phyloP scores from a whole-genome alignment of 208 protist species.

The Leishmania martiniquensis region DNA sequence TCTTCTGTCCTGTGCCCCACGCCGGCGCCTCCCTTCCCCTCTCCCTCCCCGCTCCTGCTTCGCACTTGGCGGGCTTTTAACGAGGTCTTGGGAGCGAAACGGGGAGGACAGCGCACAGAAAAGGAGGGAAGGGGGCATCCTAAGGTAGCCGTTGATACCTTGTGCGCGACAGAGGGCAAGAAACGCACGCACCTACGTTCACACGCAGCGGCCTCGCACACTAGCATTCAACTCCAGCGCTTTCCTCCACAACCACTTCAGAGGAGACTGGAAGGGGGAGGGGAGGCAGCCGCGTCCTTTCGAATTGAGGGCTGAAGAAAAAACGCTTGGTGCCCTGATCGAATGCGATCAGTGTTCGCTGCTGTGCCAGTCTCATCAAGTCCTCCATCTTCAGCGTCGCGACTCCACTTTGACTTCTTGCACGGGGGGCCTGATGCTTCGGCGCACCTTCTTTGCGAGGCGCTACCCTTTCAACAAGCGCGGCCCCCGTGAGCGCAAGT shows the following conservation, averaged over 20 bases:
- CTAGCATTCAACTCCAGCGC: background rate
- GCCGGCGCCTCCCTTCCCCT: background rate
- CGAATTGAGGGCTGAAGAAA: background rate
- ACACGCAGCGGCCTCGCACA: background rate
- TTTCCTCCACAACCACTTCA: background rate
- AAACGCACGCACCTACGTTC: background rate
- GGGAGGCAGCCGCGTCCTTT: background rate
- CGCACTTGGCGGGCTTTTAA: background rate
- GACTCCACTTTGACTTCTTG: background rate
- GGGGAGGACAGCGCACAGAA: background rate
- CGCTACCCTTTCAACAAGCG: constrained; percentile 91
- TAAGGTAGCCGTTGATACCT: background rate
- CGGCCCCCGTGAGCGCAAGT: constrained; percentile 86
- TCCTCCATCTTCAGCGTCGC: background rate
- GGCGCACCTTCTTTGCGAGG: constrained; percentile 50
- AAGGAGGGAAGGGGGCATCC: background rate
- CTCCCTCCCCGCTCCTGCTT: constrained; percentile 1
- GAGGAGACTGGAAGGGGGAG: background rate
- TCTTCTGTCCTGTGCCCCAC: background rate
- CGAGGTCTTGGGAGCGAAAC: background rate
- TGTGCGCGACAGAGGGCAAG: background rate
- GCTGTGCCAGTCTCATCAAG: background rate
- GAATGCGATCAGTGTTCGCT: background rate
- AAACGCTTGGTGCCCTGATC: background rate
- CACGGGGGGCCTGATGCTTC: constrained; percentile 48